Evolutionary conservation across 768 basidiomycete species (phyloP).

Genomic region (Cubamyces sp.): DNA sequence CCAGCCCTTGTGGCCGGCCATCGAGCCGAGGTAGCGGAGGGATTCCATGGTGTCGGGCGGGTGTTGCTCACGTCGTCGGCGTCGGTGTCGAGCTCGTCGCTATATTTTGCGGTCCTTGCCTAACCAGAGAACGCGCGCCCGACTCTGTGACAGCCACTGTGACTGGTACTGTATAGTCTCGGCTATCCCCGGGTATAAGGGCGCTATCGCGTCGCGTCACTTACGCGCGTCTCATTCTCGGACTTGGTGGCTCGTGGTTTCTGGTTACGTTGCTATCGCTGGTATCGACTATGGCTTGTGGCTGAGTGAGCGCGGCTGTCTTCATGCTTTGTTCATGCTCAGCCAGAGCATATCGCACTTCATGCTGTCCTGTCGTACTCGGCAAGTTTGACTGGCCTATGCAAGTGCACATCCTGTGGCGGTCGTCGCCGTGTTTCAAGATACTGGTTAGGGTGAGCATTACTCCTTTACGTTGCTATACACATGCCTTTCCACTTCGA

Average conservation of each 20-base stretch:
- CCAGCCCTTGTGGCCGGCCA: slow-evolving; percentile 95
- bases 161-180: slow-evolving; percentile 61
- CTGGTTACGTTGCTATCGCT: not conserved
- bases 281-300: not conserved
- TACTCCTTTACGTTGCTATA: not conserved
- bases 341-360: too few species aligned
- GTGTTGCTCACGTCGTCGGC: slow-evolving; percentile 33
- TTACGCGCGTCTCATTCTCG: slow-evolving; percentile 88
- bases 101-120: slow-evolving; percentile 27
- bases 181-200: slow-evolving; percentile 25
- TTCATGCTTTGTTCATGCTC: too few species aligned
- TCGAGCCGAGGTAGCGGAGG: slow-evolving; percentile 88
- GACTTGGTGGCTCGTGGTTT: not conserved
- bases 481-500: not conserved
- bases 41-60: slow-evolving; percentile 53
- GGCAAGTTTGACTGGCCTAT: too few species aligned
- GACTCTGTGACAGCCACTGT: slow-evolving; percentile 64
- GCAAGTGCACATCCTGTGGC: too few species aligned
- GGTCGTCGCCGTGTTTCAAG: too few species aligned
- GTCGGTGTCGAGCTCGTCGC: slow-evolving; percentile 37
- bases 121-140: slow-evolving; percentile 31
- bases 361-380: too few species aligned
- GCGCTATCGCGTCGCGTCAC: slow-evolving; percentile 68
- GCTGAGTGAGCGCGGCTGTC: not conserved
- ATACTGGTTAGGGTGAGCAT: too few species aligned